These are phyloP conservation scores for Hippophae gyantsensis DNA, from an alignment of 306 rosid species.

Conservation along the genomic window DNA sequence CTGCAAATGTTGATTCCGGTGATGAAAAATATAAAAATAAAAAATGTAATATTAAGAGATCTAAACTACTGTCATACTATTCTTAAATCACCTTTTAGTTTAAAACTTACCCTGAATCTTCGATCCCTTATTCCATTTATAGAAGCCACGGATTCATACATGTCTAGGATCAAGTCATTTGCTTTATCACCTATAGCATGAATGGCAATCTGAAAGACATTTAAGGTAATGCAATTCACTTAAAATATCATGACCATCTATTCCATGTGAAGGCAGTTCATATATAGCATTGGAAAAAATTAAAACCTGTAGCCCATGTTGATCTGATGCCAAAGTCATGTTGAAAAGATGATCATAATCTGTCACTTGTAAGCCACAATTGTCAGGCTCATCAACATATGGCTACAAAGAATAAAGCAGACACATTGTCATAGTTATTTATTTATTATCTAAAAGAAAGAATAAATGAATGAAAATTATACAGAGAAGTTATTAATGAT, in stretches of 20 bases:
- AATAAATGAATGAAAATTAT: background rate
- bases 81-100: conserved; percentile 6
- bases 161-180: conserved; percentile 67
- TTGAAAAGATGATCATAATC: conserved; percentile 52
- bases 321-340: conserved; percentile 62
- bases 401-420: conserved; percentile 41
- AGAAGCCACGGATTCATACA: conserved; percentile 47
- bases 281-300: conserved; percentile 5
- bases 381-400: conserved; percentile 54
- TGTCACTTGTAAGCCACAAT: conserved; percentile 51
- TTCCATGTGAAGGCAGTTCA: conserved; percentile 1
- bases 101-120: conserved; percentile 61
- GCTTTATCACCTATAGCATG: conserved; percentile 88
- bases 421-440: conserved; percentile 10
- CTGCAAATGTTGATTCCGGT: conserved; percentile 36
- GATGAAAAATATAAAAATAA: background rate
- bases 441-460: background rate
- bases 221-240: conserved; percentile 13
- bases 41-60: background rate
- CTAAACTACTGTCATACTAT: conserved; percentile 1
- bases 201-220: conserved; percentile 62
- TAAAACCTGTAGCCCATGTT: conserved; percentile 64
- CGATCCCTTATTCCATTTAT: conserved; percentile 63
- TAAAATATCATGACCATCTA: conserved; percentile 9
- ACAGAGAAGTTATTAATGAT: too few relatives aligned